phyloP scores from a whole-genome alignment of 2,329 filamentous ascomycete genomes.

The Moelleriella libera region DNA sequence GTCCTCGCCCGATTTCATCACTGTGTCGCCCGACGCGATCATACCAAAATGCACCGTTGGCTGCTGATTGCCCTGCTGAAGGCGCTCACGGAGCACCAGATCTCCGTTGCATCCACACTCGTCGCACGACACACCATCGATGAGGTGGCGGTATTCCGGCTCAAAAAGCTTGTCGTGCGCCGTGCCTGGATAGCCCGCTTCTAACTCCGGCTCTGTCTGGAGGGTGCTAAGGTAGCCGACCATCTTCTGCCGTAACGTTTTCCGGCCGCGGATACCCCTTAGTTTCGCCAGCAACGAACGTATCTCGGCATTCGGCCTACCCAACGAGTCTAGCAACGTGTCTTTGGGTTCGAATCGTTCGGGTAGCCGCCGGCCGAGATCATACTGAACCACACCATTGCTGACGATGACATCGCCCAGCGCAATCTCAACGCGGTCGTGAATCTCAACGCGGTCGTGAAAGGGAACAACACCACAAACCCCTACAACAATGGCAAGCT shows the following conservation, averaged over 20 bases:
- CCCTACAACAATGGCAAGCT: not conserved
- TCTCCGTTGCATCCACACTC: conserved; percentile 4
- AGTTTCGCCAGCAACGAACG: not conserved
- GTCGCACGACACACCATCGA: conserved; percentile 5
- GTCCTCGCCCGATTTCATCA: conserved; percentile 21
- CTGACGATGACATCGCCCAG: conserved; percentile 13
- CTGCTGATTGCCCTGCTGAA: not conserved
- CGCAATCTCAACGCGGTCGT: conserved; percentile 7
- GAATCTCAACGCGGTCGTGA: conserved; percentile 3
- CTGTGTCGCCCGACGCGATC: conserved; percentile 23
- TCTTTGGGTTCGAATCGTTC: conserved; percentile 8
- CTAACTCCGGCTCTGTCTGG: not conserved
- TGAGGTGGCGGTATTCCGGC: not conserved
- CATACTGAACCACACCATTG: conserved; percentile 8
- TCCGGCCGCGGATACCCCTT: not conserved
- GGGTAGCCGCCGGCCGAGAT: conserved; percentile 6
- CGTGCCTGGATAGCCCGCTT: not conserved
- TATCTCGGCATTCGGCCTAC: not conserved
- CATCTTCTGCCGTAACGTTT: not conserved
- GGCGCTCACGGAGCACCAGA: conserved; percentile 17
- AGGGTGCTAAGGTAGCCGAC: not conserved
- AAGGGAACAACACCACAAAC: not conserved
- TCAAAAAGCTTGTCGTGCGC: not conserved
- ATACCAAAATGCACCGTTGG: conserved; percentile 18
- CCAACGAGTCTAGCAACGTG: not conserved